Base-by-base conservation (phyloP, 2,329 filamentous ascomycete species). In the Rutstroemia sp. region DNA sequence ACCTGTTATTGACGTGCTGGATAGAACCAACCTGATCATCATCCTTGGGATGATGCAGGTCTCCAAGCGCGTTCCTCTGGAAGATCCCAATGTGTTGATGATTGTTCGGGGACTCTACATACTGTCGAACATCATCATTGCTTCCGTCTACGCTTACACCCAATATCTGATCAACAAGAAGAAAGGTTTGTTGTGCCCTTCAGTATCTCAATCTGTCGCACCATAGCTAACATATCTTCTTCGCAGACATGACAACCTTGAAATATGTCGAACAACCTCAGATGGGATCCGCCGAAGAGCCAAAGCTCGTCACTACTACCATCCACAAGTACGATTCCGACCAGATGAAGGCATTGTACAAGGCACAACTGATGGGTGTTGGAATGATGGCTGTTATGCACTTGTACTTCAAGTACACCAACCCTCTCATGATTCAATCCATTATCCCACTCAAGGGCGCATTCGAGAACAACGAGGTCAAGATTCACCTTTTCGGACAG, bases 301-400 rank as follows among this genome's bases (percentile, higher is more conserved):
- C 88, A 72, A 96, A 96, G 76, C 89, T 95, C 67, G 88, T 97
- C 67, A 96, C 92, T 57, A 99, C 94, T 61, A 99, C 94, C 61
- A 82, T 96, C 73, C 88, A 95, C 77, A 91, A 92, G 69, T 99
- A 99, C 81, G 94, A 99, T 74, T 79, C 84, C 68, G 77, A 81
- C 67, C 92, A 97, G 78, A 81, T 97, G 71, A 88, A 88, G 76
- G 78, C 82, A 63, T 81, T 90, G 64, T 89, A 92, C 81, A 94
- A 94, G 74, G 82, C 86, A 63, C 92, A 97, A 78, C 76, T 95
- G 68, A 97, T 96, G 89, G 94, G 94, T 59, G 80, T 99, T 58
- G 92, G 82, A 73, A 99, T 99, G 92, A 97, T 99, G 92, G 84
- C 75, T 60, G 89, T 96, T 70, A 97, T 99, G 92, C 94, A 99